A percentile compares a stretch with the other conserved stretches of the same genome.
Evolutionary conservation across 2,329 filamentous ascomycete genomes (phyloP).

Genomic region (Fonsecaea nubica): DNA sequence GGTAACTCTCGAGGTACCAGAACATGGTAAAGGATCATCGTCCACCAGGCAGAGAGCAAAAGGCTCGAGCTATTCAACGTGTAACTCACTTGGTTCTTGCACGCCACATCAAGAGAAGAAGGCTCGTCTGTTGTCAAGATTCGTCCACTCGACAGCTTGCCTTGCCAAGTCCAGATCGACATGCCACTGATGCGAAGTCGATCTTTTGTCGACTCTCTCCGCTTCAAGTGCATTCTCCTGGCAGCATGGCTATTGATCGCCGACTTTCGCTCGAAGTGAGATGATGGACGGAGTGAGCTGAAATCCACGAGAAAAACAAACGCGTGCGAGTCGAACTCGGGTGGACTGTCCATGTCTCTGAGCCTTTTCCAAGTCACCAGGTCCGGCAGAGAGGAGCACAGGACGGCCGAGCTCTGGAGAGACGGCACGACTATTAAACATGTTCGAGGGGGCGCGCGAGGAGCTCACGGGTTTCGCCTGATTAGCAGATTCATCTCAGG

Average conservation of each 20-base stretch:
- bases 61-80: neutral
- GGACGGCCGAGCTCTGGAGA: neutral
- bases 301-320: conserved; percentile 9
- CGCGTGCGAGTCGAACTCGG: neutral
- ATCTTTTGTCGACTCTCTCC: neutral
- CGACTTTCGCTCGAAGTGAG: conserved; percentile 4
- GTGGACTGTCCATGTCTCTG: neutral
- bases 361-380: neutral
- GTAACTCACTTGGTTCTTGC: neutral
- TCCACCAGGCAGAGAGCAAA: neutral
- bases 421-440: too few species aligned
- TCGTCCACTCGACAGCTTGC: neutral
- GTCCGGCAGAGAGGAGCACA: neutral
- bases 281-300: neutral
- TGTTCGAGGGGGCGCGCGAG: too few species aligned
- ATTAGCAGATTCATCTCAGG: too few species aligned
- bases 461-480: too few species aligned
- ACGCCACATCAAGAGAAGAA: neutral
- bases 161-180: neutral
- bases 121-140: neutral
- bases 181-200: neutral
- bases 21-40: neutral
- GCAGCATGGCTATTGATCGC: conserved; percentile 13
- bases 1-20: neutral
- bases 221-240: conserved; percentile 12